phyloP scores from a whole-genome alignment of 2,329 filamentous ascomycete species.

The Penicillium olsonii region DNA sequence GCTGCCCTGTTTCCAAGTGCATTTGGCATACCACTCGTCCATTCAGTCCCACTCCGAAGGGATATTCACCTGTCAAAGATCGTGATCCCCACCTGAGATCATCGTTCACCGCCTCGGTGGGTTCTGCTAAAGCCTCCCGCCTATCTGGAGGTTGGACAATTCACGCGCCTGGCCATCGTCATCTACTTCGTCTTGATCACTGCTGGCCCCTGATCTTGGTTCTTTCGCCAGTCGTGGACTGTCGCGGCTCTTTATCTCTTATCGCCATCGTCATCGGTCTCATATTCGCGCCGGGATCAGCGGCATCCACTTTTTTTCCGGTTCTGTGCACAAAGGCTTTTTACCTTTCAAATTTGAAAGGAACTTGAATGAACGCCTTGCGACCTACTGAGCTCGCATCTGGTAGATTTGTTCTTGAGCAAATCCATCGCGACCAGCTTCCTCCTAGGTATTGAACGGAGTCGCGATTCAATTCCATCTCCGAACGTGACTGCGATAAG shows the following conservation, averaged over 20 bases:
- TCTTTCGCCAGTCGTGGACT: not conserved
- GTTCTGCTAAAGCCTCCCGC: constrained; percentile 7
- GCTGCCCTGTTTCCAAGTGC: too few species aligned
- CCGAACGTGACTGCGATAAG: constrained; percentile 10
- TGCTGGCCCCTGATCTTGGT: constrained; percentile 6
- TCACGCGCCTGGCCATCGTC: constrained; percentile 19
- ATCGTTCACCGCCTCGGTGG: constrained; percentile 7
- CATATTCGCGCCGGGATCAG: not conserved
- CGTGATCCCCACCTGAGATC: not conserved
- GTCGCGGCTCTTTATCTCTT: not conserved
- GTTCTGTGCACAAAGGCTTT: constrained; percentile 9
- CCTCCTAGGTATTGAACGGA: not conserved
- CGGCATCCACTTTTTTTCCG: not conserved
- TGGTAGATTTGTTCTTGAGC: constrained; percentile 6
- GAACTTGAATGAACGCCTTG: constrained; percentile 19
- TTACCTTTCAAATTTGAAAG: constrained; percentile 12
- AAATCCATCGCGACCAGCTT: not conserved
- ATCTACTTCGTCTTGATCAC: constrained; percentile 12
- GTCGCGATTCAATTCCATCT: not conserved
- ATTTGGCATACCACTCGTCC: too few species aligned
- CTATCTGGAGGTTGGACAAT: constrained; percentile 18
- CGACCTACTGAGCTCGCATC: constrained; percentile 10
- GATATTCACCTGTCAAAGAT: not conserved
- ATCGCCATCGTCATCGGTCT: not conserved
- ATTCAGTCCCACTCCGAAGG: too few species aligned